These are phyloP conservation scores for Alternaria hordeiaustralica DNA, from an alignment of 2,329 filamentous ascomycete species.

Conservation along the genomic window DNA sequence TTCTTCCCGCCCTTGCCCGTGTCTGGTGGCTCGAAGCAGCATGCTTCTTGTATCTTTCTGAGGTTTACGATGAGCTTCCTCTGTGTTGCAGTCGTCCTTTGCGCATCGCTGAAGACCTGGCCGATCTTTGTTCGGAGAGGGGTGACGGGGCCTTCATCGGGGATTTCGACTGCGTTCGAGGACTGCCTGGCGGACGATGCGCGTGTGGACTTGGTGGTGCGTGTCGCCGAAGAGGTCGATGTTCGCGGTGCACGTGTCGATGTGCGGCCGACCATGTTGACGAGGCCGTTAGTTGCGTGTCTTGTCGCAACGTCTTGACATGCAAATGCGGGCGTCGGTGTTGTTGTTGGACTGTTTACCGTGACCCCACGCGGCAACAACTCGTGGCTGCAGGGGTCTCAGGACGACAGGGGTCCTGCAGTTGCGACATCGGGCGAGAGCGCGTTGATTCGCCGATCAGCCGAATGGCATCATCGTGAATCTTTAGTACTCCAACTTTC, in stretches of 20 bases:
- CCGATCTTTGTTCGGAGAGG: slow-evolving; percentile 76
- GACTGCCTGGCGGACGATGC: slow-evolving; percentile 52
- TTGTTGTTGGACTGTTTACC: slow-evolving; percentile 19
- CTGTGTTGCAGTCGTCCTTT: slow-evolving; percentile 88
- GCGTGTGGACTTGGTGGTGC: slow-evolving; percentile 54
- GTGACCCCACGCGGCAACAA: slow-evolving; percentile 9
- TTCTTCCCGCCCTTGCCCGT: slow-evolving; percentile 56
- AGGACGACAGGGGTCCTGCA: slow-evolving; percentile 10
- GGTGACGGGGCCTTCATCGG: slow-evolving; percentile 74
- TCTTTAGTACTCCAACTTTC: slow-evolving; percentile 1
- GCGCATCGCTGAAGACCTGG: slow-evolving; percentile 65
- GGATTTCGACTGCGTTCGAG: slow-evolving; percentile 56
- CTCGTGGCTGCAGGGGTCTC: slow-evolving; percentile 14
- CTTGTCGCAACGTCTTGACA: slow-evolving; percentile 10
- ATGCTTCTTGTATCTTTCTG: slow-evolving; percentile 88
- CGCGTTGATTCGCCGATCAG: slow-evolving; percentile 24
- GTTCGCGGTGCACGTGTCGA: slow-evolving; percentile 51
- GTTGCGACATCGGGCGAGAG: slow-evolving; percentile 35
- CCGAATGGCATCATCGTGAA: slow-evolving; percentile 20
- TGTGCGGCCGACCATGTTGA: slow-evolving; percentile 56
- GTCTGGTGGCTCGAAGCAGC: slow-evolving; percentile 63
- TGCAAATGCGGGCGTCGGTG: slow-evolving; percentile 13
- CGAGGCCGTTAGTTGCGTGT: slow-evolving; percentile 11
- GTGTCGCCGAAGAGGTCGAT: slow-evolving; percentile 45
- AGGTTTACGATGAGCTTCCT: slow-evolving; percentile 86